Evolutionary conservation across 495 filamentous ascomycete genomes (phyloP), one percentile per base, ranked within the genome.

Genomic region (Aspergillus sparsus): DNA sequence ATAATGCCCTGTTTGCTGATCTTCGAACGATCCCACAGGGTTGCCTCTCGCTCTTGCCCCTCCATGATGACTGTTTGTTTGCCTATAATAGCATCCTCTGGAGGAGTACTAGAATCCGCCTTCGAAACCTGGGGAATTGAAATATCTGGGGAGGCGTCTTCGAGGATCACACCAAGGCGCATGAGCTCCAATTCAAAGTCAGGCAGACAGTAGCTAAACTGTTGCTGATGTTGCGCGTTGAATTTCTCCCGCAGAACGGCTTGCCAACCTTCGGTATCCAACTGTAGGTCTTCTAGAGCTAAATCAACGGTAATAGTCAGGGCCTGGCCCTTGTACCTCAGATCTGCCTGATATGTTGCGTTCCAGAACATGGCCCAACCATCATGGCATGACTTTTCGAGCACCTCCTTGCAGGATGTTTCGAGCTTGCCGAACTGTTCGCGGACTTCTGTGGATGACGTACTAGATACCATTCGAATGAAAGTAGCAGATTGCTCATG

Each of bases 261-360:
- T 35, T 59, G 62, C 68, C 64, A 73, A 2, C 32, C 21, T 2
- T 54, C 16, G 8, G 66, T 64, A 15, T 60, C 63, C 5, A 67
- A 41, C 8, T 60, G 50, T 1, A 80, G 54, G 8, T 77, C 74
- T 0, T 70, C 64, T 7, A 45, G 57, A 6, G 53, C 55, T 9
- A 82, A 53, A 32, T 77, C 68, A 9, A 82, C 64, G 0, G 76
- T 78, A 33, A 82, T 67, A 1, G 70, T 80, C 55, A 79, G 61
- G 0, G 79, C 79, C 55, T 82, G 79, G 2, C 79, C 80, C 31
- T 75, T 77, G 55, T 82, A 81, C 3, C 80, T 64, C 6, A 81
- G 72, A 36, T 81, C 80, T 0, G 74, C 70, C 47, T 81, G 74
- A 52, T 79, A 78, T 6, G 57, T 57, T 13, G 68, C 47, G 4